Evolutionary conservation across 345 rosid species (phyloP).

Genomic region (Cochlearia excelsa): DNA sequence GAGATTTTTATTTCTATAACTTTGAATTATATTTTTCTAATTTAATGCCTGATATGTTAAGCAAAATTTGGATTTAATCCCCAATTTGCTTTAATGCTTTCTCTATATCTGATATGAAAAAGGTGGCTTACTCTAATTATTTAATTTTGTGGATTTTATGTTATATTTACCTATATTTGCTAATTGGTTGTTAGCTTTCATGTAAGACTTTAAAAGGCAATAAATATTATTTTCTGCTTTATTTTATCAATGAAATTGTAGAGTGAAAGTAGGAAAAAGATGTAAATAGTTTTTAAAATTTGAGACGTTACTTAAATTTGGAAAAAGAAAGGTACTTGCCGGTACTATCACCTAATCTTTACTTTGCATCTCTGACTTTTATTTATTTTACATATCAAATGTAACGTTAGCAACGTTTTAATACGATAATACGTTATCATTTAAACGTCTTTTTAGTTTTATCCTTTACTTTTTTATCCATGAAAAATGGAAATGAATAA

Average conservation of each 20-base stretch:
- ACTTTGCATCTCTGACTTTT: conserved; percentile 31
- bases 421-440: too few species aligned
- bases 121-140: background rate
- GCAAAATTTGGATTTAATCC: conserved; percentile 1
- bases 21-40: background rate
- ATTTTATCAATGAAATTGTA: conserved; percentile 3
- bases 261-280: background rate
- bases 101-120: background rate
- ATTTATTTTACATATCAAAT: conserved; percentile 18
- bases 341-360: conserved; percentile 15
- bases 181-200: background rate
- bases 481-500: too few species aligned
- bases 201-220: background rate
- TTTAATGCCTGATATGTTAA: conserved; percentile 15
- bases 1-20: conserved; percentile 3
- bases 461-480: too few species aligned
- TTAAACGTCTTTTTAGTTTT: background rate
- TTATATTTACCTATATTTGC: background rate
- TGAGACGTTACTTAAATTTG: conserved; percentile 28
- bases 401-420: background rate
- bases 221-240: conserved; percentile 1
- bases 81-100: background rate
- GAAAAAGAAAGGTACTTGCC: conserved; percentile 30
- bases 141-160: background rate
- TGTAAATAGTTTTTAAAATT: background rate